Base-by-base conservation (phyloP, 1,284 basidiomycete genomes). In the Bondarzewia mesenterica region DNA sequence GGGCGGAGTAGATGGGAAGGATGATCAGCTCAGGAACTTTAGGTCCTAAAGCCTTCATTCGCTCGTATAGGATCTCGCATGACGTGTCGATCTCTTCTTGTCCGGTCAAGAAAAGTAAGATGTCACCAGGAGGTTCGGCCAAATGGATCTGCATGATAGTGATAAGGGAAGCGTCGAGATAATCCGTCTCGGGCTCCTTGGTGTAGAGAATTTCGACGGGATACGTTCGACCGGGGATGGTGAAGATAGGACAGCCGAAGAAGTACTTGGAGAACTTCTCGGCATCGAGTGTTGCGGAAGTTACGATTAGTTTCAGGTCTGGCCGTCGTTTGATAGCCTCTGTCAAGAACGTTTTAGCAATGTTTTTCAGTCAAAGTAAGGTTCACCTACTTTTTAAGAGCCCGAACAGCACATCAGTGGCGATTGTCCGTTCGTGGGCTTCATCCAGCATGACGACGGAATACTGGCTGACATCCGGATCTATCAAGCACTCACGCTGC, bases 181-280 rank as follows among this genome's bases (percentile, higher is more conserved):
- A 99, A 67, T 99, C 96, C n/a, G 81, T 80, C 67, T 99, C 96
- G 0, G 96, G 95, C 62, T 99, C 95, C 66, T 98, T 98, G 55
- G 95, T 98, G 70, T 99, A 98, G 18, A 99, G 74, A 39, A 93
- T 80, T 67, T 99, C 96, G 54, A 99, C 96, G 2, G 95, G 95
- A 70, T 90, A 98, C n/a, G 94, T 94, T 58, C 94, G 85, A 56
- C 96, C 96, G 12, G 96, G 95, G 57, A 99, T 99, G n/a, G 95
- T 97, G 75, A 99, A 98, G 69, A 99, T 98, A 10, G 95, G 94
- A 67, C 94, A 98, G 18, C 89, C 91, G 64, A 86, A 96, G 75
- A 99, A 99, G 77, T 98, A 99, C 59, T 91, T 93, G 7, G 94
- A 94, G 68, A 99, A 99, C 72, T 99, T 99, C 63, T 96, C 94